phyloP scores from a whole-genome alignment of 1,284 basidiomycete genomes.

The Ustilago trichophora region DNA sequence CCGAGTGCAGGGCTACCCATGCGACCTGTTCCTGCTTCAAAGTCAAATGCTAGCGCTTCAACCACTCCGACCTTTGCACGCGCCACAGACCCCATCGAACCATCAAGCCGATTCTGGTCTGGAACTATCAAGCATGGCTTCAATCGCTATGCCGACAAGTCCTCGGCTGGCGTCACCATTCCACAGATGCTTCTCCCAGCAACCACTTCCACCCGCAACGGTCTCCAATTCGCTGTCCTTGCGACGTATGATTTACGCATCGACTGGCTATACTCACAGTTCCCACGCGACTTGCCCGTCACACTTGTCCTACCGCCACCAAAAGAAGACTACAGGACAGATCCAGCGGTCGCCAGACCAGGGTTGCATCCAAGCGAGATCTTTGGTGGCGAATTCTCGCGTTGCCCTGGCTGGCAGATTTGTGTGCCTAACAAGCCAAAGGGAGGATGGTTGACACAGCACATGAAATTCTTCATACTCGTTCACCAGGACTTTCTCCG shows the following conservation, averaged over 20 bases:
- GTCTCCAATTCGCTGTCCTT: slow-evolving; percentile 48
- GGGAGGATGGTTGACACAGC: slow-evolving; percentile 47
- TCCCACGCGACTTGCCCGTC: slow-evolving; percentile 46
- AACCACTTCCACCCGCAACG: slow-evolving; percentile 21
- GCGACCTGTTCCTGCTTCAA: too few relatives aligned
- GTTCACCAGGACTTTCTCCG: slow-evolving; percentile 50
- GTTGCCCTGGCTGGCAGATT: slow-evolving; percentile 49
- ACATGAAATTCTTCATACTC: slow-evolving; percentile 60
- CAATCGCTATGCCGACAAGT: slow-evolving; percentile 40
- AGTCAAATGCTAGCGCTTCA: not conserved
- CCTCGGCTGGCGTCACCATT: slow-evolving; percentile 28
- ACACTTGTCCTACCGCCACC: slow-evolving; percentile 54
- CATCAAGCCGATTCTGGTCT: slow-evolving; percentile 50
- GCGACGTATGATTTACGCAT: slow-evolving; percentile 58
- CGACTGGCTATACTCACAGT: slow-evolving; percentile 55
- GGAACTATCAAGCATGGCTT: slow-evolving; percentile 58
- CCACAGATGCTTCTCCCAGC: slow-evolving; percentile 50
- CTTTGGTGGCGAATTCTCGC: slow-evolving; percentile 18
- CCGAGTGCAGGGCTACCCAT: not conserved
- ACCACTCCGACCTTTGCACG: not conserved
- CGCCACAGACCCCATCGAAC: slow-evolving; percentile 30
- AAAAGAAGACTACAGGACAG: slow-evolving; percentile 29
- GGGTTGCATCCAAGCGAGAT: slow-evolving; percentile 43
- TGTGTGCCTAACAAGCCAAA: slow-evolving; percentile 47
- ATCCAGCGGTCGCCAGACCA: slow-evolving; percentile 24